phyloP scores from a whole-genome alignment of 495 filamentous ascomycete species.

The Neurospora discreta region DNA sequence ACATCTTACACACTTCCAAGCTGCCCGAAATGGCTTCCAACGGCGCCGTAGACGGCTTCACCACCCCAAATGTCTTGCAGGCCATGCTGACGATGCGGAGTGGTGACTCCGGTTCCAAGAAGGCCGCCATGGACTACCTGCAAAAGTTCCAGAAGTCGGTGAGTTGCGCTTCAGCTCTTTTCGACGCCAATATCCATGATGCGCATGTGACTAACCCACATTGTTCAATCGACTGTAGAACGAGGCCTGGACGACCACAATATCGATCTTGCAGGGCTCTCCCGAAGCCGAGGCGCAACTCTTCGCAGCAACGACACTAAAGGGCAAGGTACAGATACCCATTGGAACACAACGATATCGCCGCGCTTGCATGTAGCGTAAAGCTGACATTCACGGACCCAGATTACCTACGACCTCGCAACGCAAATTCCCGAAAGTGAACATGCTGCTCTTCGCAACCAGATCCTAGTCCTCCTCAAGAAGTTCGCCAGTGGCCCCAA shows the following conservation, averaged over 20 bases:
- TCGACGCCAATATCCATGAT: background rate
- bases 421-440: slow-evolving; percentile 68
- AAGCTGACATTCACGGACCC: background rate
- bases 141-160: slow-evolving; percentile 98
- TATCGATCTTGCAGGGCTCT: slow-evolving; percentile 69
- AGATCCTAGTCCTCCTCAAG: slow-evolving; percentile 67
- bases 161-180: slow-evolving; percentile 29
- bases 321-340: slow-evolving; percentile 68
- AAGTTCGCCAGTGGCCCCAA: slow-evolving; percentile 71
- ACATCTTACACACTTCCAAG: background rate
- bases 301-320: slow-evolving; percentile 93
- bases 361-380: background rate
- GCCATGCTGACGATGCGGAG: slow-evolving; percentile 89
- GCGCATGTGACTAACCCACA: background rate
- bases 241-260: slow-evolving; percentile 82
- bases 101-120: slow-evolving; percentile 71
- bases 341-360: background rate
- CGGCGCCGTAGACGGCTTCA: slow-evolving; percentile 56
- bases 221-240: slow-evolving; percentile 36
- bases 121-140: slow-evolving; percentile 78
- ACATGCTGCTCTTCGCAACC: slow-evolving; percentile 64
- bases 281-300: slow-evolving; percentile 74
- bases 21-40: slow-evolving; percentile 55
- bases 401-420: slow-evolving; percentile 40
- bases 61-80: slow-evolving; percentile 59